These are phyloP conservation scores for Kurtzmaniella quercitrusa DNA, from an alignment of 1,139 yeast genomes.

Conservation along the genomic window DNA sequence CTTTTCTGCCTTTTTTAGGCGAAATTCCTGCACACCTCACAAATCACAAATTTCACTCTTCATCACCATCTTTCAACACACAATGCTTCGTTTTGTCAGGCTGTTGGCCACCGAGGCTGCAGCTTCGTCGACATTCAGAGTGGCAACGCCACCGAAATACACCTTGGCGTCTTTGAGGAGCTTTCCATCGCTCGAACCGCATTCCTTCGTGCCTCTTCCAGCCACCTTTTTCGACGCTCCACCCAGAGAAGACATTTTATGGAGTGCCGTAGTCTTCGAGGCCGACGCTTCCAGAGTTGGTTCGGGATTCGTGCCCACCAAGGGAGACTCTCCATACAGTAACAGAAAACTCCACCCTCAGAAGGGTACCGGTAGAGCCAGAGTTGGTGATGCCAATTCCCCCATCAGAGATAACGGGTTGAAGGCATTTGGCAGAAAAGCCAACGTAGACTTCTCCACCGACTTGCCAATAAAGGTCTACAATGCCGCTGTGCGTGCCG, in stretches of 20 bases:
- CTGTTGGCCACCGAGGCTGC: constrained; percentile 28
- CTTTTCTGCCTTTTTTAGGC: background rate
- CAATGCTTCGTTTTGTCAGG: constrained; percentile 19
- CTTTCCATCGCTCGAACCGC: constrained; percentile 90
- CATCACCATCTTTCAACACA: background rate
- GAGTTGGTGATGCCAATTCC: constrained; percentile 94
- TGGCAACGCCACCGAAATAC: constrained; percentile 58
- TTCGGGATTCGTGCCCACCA: constrained; percentile 77
- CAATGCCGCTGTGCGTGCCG: constrained; percentile 70
- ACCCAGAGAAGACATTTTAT: constrained; percentile 81
- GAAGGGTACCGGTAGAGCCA: constrained; percentile 92
- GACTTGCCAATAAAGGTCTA: constrained; percentile 75
- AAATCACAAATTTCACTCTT: background rate
- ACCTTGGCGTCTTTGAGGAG: constrained; percentile 77
- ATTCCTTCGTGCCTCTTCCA: constrained; percentile 70
- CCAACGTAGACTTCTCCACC: constrained; percentile 88
- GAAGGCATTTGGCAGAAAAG: constrained; percentile 78
- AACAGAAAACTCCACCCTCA: constrained; percentile 81
- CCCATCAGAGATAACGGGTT: constrained; percentile 91
- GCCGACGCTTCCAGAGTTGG: constrained; percentile 89
- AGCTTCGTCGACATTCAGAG: constrained; percentile 16
- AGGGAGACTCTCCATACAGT: constrained; percentile 83
- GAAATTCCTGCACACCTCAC: background rate
- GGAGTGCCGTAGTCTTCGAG: constrained; percentile 94
- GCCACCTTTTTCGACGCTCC: constrained; percentile 65